Conservation (phyloP, 2,329 filamentous ascomycete species). For the Cercospora janseana region DNA sequence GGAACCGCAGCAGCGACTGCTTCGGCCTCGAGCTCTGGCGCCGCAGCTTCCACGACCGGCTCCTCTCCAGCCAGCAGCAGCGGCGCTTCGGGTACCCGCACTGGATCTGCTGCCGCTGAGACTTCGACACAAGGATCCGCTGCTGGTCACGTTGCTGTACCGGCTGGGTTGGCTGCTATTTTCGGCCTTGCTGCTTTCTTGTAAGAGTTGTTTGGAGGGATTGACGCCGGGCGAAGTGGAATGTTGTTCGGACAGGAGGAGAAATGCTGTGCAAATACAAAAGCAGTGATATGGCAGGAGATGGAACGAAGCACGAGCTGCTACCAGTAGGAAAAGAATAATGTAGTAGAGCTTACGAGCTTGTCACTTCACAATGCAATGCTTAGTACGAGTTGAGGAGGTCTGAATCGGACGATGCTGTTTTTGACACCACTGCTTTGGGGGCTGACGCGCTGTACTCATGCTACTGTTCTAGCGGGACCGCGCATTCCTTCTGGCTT, state of each 20-base stretch:
- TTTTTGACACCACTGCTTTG: background rate
- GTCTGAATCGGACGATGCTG: background rate
- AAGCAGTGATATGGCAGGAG: background rate
- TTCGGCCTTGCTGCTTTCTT: constrained; percentile 16
- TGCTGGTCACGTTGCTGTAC: constrained; percentile 17
- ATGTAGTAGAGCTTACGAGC: constrained; percentile 3
- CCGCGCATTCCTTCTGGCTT: too few species aligned
- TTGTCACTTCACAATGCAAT: background rate
- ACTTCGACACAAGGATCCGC: constrained; percentile 11
- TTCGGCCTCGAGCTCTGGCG: constrained; percentile 1
- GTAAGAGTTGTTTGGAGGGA: constrained; percentile 2
- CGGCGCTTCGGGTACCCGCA: constrained; percentile 9
- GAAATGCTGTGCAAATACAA: background rate
- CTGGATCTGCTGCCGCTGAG: constrained; percentile 8
- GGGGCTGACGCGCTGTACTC: background rate
- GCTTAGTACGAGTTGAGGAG: background rate
- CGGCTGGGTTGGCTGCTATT: constrained; percentile 23
- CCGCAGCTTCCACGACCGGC: constrained; percentile 6
- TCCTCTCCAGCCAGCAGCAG: constrained; percentile 8
- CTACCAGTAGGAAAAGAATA: background rate
- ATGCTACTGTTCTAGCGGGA: too few species aligned
- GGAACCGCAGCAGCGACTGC: constrained; percentile 14
- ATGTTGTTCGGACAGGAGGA: too few species aligned
- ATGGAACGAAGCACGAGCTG: background rate
- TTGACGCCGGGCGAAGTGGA: too few species aligned